Percentiles rank a stretch among this genome's conserved stretches.
These are phyloP conservation scores for Tardiomyces depauwii DNA, from an alignment of 1,139 yeast genomes.

Conservation along the genomic window DNA sequence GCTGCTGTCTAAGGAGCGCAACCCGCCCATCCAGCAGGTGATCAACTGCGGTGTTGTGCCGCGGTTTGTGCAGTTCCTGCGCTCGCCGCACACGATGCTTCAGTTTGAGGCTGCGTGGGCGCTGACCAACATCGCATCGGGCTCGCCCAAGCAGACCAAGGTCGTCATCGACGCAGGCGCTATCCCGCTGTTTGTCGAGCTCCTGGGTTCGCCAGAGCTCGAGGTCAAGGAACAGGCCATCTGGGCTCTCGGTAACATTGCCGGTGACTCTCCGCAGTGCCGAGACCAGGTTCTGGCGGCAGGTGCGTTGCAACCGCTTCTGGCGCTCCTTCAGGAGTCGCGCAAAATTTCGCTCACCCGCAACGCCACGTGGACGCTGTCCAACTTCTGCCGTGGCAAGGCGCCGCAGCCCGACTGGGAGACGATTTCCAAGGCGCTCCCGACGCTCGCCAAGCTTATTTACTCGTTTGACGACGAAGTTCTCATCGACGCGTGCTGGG, in stretches of 20 bases:
- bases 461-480: constrained; percentile 90
- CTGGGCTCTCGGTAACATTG: constrained; percentile 98
- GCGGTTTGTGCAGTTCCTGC: constrained; percentile 76
- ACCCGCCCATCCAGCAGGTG: constrained; percentile 95
- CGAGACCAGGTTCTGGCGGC: constrained; percentile 80
- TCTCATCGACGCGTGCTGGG: constrained; percentile 97
- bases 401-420: constrained; percentile 95
- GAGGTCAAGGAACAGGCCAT: constrained; percentile 98
- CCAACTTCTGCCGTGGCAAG: constrained; percentile 93
- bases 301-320: constrained; percentile 83
- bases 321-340: constrained; percentile 65
- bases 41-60: constrained; percentile 92
- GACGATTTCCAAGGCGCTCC: constrained; percentile 74
- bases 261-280: constrained; percentile 87
- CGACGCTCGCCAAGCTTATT: constrained; percentile 83
- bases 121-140: constrained; percentile 95
- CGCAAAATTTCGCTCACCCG: constrained; percentile 74
- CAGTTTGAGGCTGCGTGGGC: constrained; percentile 99
- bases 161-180: constrained; percentile 91
- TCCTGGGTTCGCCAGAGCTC: constrained; percentile 66
- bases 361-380: constrained; percentile 97
- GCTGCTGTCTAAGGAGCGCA: constrained; percentile 83
- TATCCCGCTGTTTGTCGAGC: constrained; percentile 78
- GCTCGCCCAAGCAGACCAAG: constrained; percentile 78
- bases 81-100: constrained; percentile 65